Evolutionary conservation across 768 basidiomycete genomes (phyloP).

Genomic region (Glaciozyma antarctica): DNA sequence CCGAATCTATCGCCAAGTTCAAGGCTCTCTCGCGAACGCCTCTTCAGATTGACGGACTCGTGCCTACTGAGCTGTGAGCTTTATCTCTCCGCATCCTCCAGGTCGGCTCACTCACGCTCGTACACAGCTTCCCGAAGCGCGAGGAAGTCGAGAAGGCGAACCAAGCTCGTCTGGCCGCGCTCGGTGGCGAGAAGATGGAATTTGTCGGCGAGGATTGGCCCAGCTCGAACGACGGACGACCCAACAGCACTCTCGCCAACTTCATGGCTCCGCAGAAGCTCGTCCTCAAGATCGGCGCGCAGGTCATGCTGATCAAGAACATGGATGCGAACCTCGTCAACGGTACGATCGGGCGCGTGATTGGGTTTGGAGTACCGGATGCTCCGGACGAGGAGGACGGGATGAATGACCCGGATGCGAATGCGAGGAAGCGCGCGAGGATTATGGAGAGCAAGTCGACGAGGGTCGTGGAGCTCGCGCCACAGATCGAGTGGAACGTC

Average conservation of each 20-base stretch:
- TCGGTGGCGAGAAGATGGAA: constrained; percentile 48
- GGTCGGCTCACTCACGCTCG: background rate
- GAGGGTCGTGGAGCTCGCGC: constrained; percentile 29
- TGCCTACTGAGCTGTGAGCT: constrained; percentile 78
- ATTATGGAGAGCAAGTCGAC: constrained; percentile 12
- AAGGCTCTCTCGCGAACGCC: constrained; percentile 59
- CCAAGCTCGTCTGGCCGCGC: constrained; percentile 52
- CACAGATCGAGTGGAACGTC: constrained; percentile 34
- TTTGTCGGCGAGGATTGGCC: constrained; percentile 58
- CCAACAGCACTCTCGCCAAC: constrained; percentile 71
- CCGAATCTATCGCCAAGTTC: constrained; percentile 61
- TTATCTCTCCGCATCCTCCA: background rate
- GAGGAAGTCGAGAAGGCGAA: constrained; percentile 89
- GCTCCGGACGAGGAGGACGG: constrained; percentile 39
- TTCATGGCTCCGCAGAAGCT: constrained; percentile 76
- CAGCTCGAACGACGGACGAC: constrained; percentile 48
- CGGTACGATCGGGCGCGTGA: constrained; percentile 79
- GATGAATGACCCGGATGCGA: constrained; percentile 19
- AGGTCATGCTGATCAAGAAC: constrained; percentile 95
- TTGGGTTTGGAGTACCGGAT: constrained; percentile 54
- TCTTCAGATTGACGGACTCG: constrained; percentile 45
- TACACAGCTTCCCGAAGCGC: constrained; percentile 70
- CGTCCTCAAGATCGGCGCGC: constrained; percentile 65
- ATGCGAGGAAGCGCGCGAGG: constrained; percentile 5
- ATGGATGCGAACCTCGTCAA: constrained; percentile 76